These are phyloP conservation scores for Pythium aquatile DNA, from an alignment of 352 stramenopile genomes.

Conservation along the genomic window DNA sequence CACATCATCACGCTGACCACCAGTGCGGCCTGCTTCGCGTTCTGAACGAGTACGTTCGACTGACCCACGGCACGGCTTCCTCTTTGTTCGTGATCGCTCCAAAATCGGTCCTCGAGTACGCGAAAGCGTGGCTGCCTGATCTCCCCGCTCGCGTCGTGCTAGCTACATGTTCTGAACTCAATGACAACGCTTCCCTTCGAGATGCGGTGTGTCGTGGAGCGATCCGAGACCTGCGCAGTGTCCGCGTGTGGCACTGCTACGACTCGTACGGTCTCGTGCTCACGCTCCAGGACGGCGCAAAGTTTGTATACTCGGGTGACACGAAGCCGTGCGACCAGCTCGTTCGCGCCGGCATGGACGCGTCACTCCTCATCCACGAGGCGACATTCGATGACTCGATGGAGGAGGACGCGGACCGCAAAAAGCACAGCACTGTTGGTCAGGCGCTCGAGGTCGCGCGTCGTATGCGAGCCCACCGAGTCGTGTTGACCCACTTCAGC, in stretches of 20 bases:
- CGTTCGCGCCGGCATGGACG: slow-evolving; percentile 46
- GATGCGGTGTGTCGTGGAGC: slow-evolving; percentile 13
- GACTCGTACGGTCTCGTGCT: slow-evolving; percentile 78
- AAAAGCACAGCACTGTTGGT: slow-evolving; percentile 93
- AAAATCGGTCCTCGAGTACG: slow-evolving; percentile 55
- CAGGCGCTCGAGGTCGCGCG: slow-evolving; percentile 88
- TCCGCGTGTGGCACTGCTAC: slow-evolving; percentile 81
- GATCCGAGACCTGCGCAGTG: slow-evolving; percentile 43
- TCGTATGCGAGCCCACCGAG: slow-evolving; percentile 69
- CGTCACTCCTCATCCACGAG: slow-evolving; percentile 94
- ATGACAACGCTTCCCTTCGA: slow-evolving; percentile 24
- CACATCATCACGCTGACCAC: slow-evolving; percentile 96
- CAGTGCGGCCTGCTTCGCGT: slow-evolving; percentile 94
- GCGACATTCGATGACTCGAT: slow-evolving; percentile 97
- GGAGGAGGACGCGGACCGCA: slow-evolving; percentile 89
- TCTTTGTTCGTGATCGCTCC: slow-evolving; percentile 50
- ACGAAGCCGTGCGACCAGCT: slow-evolving; percentile 88
- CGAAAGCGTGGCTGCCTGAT: slow-evolving; percentile 43
- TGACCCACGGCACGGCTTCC: slow-evolving; percentile 1
- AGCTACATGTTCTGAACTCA: slow-evolving; percentile 54
- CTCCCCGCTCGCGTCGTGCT: slow-evolving; percentile 33
- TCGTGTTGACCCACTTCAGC: slow-evolving; percentile 97
- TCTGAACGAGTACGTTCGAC: slow-evolving; percentile 59
- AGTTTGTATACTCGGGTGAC: slow-evolving; percentile 92
- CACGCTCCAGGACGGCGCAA: slow-evolving; percentile 39